Evolutionary conservation across 345 rosid genomes (phyloP).

Genomic region (Syzygium jambos): DNA sequence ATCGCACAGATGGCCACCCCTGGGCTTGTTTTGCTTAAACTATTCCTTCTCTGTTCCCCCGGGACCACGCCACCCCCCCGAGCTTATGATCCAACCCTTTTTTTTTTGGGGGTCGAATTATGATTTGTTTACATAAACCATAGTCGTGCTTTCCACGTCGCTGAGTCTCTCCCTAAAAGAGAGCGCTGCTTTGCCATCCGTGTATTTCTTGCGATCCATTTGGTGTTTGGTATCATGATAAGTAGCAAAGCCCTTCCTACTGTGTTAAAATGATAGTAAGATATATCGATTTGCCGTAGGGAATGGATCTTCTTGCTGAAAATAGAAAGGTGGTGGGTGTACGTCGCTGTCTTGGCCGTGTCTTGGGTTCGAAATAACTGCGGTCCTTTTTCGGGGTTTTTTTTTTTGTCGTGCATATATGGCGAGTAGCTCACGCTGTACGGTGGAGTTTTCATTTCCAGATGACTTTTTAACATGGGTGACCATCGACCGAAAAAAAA

Average conservation of each 20-base stretch:
- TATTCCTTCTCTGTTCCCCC: neutral
- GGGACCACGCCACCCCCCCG: neutral
- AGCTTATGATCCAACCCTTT: neutral
- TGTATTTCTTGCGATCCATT: neutral
- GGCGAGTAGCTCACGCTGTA: neutral
- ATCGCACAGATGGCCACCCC: neutral
- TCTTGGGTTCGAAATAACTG: neutral
- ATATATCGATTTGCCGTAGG: neutral
- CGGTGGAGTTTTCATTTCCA: neutral
- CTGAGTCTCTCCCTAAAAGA: neutral
- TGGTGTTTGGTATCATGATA: neutral
- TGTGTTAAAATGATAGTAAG: neutral
- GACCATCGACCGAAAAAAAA: too few relatives aligned
- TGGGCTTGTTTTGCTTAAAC: neutral
- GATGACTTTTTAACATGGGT: neutral
- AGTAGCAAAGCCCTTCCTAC: neutral
- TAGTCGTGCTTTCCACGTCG: neutral
- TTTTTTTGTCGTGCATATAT: neutral
- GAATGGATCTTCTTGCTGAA: neutral
- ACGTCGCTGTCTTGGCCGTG: neutral
- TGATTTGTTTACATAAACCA: neutral
- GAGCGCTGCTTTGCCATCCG: neutral
- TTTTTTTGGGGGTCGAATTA: neutral
- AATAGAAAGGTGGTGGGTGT: neutral
- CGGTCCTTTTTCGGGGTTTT: too few relatives aligned